Conservation (phyloP, 2,329 filamentous ascomycete species). For the Pestalotiopsis sp. region DNA sequence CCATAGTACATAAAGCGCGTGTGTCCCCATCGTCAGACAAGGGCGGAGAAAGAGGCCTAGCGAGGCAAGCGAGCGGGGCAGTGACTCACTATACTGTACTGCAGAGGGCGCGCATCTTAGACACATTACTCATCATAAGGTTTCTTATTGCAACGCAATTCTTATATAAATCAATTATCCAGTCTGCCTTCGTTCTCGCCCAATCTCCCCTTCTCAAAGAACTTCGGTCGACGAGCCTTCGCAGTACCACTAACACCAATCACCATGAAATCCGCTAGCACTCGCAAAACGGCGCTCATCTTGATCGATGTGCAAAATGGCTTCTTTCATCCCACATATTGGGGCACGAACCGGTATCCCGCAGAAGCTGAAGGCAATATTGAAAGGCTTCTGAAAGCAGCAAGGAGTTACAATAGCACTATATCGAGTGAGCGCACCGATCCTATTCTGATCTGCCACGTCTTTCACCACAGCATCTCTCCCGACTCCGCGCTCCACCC, state of each 20-base stretch:
- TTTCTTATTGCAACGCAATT: too few relatives aligned
- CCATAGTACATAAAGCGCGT: too few relatives aligned
- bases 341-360: constrained; percentile 43
- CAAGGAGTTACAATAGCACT: constrained; percentile 20
- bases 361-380: constrained; percentile 45
- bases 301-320: constrained; percentile 49
- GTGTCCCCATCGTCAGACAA: too few relatives aligned
- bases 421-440: constrained; percentile 6
- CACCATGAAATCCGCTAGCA: constrained; percentile 19
- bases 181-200: too few relatives aligned
- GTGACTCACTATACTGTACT: too few relatives aligned
- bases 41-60: too few relatives aligned
- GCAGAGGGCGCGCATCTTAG: too few relatives aligned
- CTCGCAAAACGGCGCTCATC: constrained; percentile 40
- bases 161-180: too few relatives aligned
- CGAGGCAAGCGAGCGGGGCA: too few relatives aligned
- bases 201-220: background rate
- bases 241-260: background rate
- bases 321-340: constrained; percentile 39
- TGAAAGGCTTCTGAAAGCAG: constrained; percentile 34
- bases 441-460: constrained; percentile 41
- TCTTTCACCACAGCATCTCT: constrained; percentile 43
- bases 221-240: background rate
- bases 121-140: too few relatives aligned
- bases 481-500: constrained; percentile 38